Conservation (phyloP, 805 yeast species). For the Metschnikowia chrysomelidarum region DNA sequence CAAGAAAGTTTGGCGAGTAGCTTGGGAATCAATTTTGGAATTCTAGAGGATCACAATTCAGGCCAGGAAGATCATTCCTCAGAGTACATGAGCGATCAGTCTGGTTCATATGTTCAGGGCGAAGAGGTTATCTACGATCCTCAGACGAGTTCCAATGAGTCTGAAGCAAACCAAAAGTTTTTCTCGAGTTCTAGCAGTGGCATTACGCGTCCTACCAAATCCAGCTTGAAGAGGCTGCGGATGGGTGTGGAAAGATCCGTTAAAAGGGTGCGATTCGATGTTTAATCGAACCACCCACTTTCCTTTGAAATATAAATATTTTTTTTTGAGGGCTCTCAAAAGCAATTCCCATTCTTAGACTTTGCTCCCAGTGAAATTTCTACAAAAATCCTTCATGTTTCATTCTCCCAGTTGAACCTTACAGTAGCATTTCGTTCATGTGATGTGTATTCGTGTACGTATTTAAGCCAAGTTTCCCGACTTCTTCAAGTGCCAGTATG, state of each 20-base stretch:
- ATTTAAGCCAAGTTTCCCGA: conserved; percentile 50
- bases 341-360: no score
- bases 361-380: background rate
- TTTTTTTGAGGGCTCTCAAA: no score
- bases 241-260: conserved; percentile 16
- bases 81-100: conserved; percentile 3
- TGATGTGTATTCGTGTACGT: conserved; percentile 6
- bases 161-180: conserved; percentile 13
- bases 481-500: conserved; percentile 83
- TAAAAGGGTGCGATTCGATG: conserved; percentile 36
- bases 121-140: conserved; percentile 26
- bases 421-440: no score
- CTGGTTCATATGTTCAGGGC: conserved; percentile 12
- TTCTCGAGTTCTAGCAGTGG: conserved; percentile 12
- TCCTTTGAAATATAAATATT: no score
- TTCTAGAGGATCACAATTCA: conserved; percentile 18
- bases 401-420: no score
- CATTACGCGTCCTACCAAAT: conserved; percentile 11
- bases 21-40: conserved; percentile 24
- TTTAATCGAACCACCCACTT: no score
- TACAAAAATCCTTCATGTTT: background rate
- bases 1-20: conserved; percentile 18
- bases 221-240: conserved; percentile 25
- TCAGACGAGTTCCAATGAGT: conserved; percentile 14
- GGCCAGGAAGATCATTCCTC: conserved; percentile 6